phyloP scores from a whole-genome alignment of 164 flowering plant genomes.

The Dillenia turbinata region DNA sequence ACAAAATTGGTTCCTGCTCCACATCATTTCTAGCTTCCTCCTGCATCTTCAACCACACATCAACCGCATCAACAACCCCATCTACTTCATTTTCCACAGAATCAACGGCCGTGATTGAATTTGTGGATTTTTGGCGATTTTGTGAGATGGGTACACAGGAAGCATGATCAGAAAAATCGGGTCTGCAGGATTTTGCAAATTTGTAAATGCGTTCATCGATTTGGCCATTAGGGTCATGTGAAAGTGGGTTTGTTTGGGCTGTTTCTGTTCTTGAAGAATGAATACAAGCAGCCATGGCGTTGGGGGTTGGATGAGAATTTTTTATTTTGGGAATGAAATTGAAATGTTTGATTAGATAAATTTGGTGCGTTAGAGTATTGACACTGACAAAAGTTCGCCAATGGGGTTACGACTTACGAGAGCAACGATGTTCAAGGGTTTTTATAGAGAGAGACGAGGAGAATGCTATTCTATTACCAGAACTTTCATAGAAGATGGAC shows the following conservation, averaged over 20 bases:
- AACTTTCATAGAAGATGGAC: constrained; percentile 13
- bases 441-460: constrained; percentile 9
- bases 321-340: constrained; percentile 2
- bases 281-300: constrained; percentile 47
- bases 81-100: background rate
- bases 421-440: constrained; percentile 5
- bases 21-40: constrained; percentile 51
- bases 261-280: constrained; percentile 31
- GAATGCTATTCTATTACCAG: constrained; percentile 2
- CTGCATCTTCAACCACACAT: constrained; percentile 43
- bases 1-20: constrained; percentile 56
- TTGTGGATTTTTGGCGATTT: constrained; percentile 10
- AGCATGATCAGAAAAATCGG: constrained; percentile 30
- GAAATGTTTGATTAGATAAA: constrained; percentile 1
- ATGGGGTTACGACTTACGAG: constrained; percentile 6
- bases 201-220: constrained; percentile 19
- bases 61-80: constrained; percentile 18
- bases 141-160: constrained; percentile 28
- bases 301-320: constrained; percentile 1
- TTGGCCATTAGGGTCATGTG: constrained; percentile 23
- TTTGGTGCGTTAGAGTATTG: background rate
- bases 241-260: constrained; percentile 13
- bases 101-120: background rate
- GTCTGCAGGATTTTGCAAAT: constrained; percentile 25
- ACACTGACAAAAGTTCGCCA: constrained; percentile 5